Base-by-base conservation (phyloP, 2,329 filamentous ascomycete species). In the Lomentospora prolificans region DNA sequence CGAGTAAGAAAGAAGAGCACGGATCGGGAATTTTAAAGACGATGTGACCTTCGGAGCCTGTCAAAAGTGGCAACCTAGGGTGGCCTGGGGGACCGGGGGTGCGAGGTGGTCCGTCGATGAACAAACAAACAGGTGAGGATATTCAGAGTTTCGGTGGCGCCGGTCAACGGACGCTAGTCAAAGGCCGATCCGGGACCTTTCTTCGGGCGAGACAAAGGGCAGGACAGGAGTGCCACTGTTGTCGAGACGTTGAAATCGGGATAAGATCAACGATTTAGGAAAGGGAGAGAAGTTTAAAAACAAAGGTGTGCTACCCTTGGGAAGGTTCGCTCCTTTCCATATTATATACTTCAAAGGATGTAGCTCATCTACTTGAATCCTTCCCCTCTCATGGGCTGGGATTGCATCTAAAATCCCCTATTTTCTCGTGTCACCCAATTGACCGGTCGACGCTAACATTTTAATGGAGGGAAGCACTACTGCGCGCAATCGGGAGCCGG, bases 41-140 rank as follows among this genome's bases (percentile, higher is more conserved):
- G 12, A 33, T 7, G 7, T 12, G 30, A 33, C 30, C 30, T 33
- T 7, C 7, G 30, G 6, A 12, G 30, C 6, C 12, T 33, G 30
- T 33, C 30, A 33, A 12, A 33, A 33, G 30, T 33, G 30, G 30
- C 30, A 33, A 33, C 30, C 30, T 7, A 46, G 22, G 1, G 41
- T 46, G 19, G 41, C 9, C 19, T 46, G 9, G 41, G 4, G 22
- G 19, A 33, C 5, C 10, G 19, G 10, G 41, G n/a, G 10, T 46
- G n/a, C 14, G n/a, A 9, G 41, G 41, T 22, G 12, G 41, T 46
- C 10, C n/a, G 19, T 46, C n/a, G 41, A 19, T 46, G 41, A 22
- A 24, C 41, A 46, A 22, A 46, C n/a, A 46, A 46, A 46, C 41
- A 46, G 41, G 41, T 46, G 41, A 46, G 41, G n/a, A 46, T 46